Evolutionary conservation across 2,329 filamentous ascomycete species (phyloP), one percentile per base, ranked within the genome.

Genomic region (Colletotrichum musae): DNA sequence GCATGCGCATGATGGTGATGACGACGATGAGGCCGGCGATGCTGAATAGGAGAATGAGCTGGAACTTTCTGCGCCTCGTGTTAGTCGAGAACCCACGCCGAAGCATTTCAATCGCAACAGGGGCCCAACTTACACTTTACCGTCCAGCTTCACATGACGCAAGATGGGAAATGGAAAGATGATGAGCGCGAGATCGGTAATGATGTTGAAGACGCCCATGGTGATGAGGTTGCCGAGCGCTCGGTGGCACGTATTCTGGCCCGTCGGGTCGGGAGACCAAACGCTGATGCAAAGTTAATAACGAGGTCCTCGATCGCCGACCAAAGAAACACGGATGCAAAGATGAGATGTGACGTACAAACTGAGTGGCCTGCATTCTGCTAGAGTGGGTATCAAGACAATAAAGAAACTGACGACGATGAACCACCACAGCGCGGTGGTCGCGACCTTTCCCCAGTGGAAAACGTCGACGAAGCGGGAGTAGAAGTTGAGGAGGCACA

Each of bases 111-210:
- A 13, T 13, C 15, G 21, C 6, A 2, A 12, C 2, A 1, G 1
- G 16, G 3, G 9, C 7, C 9, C 6, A 36, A 58, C 73, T 10
- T 48, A 74, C 73, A 65, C 56, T 67, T 70, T 74, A 18, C 62
- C 48, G n/a, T 73, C 71, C 26, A 74, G 72, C n/a, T 70, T 71
- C 53, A 74, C 67, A 24, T 71, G 64, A 10, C 73, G 71, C 2
- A 78, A 70, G 28, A 78, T 77, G 5, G 77, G 77, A 47, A 78
- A 77, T 0, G 77, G 77, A 1, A 78, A 73, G 6, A 77, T 67
- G 18, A 78, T 77, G 6, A 78, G 74, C 0, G 75, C 74, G 4
- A 78, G 24, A 41, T 77, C 75, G 51, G 76, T 73, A 5, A 78
- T 51, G 16, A 77, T 75, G 15, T 78, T 78, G 51, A 74, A 78